A percentile compares a stretch with the other conserved stretches of the same genome.
These are phyloP conservation scores for Populus hybrid DNA, from an alignment of 441 rosid species.

Conservation along the genomic window DNA sequence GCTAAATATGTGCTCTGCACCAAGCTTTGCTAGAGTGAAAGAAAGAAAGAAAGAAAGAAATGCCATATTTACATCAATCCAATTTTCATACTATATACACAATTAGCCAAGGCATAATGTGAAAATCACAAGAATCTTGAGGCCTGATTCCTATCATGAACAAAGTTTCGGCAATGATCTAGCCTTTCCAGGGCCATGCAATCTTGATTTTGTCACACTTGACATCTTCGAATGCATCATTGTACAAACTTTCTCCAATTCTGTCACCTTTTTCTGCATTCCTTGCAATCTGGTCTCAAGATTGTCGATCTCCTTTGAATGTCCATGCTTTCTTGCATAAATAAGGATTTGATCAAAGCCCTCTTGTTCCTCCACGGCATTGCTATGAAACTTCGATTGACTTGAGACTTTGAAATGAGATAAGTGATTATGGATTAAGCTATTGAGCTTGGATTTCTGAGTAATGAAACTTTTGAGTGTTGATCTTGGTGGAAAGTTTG, in stretches of 20 bases:
- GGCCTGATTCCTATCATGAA: constrained; percentile 16
- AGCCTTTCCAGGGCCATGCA: constrained; percentile 23
- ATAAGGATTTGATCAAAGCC: constrained; percentile 17
- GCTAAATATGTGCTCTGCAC: not conserved
- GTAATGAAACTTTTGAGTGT: constrained; percentile 26
- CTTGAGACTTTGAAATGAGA: not conserved
- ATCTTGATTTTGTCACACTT: constrained; percentile 19
- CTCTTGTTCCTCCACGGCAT: constrained; percentile 11
- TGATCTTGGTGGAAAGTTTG: constrained; percentile 37
- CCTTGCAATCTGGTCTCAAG: not conserved
- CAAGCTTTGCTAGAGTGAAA: not conserved
- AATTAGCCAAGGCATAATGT: not conserved
- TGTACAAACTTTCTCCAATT: constrained; percentile 22
- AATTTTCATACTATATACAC: not conserved
- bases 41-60: not conserved
- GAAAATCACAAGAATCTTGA: not conserved
- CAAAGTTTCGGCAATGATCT: constrained; percentile 40
- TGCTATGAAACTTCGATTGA: not conserved
- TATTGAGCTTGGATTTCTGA: constrained; percentile 26
- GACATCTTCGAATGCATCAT: constrained; percentile 26
- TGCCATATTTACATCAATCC: constrained; percentile 7
- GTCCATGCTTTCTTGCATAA: constrained; percentile 20
- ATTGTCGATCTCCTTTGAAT: constrained; percentile 2
- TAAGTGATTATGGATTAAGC: constrained; percentile 2
- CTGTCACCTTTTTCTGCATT: constrained; percentile 4